A percentile compares a stretch with the other conserved stretches of the same genome.
Conservation (phyloP, 1,139 yeast species). For the Groenewaldozyma auringiensis region DNA sequence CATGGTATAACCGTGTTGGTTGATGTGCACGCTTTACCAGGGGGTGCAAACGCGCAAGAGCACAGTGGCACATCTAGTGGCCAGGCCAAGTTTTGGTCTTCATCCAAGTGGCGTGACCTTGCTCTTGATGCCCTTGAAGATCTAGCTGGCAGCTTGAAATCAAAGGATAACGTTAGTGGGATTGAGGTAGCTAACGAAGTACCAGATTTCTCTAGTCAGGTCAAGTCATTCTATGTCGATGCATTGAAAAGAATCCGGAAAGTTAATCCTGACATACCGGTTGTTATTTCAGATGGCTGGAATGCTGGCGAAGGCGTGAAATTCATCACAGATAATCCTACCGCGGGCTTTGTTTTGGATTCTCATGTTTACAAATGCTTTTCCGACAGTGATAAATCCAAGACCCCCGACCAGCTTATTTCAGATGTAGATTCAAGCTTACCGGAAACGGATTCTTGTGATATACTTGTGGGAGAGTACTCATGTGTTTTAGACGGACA, state of each 20-base stretch:
- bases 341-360: constrained; percentile 65
- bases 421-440: constrained; percentile 48
- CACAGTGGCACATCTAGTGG: constrained; percentile 70
- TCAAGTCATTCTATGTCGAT: constrained; percentile 56
- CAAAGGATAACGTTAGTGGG: constrained; percentile 65
- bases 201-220: constrained; percentile 48
- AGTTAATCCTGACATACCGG: constrained; percentile 52
- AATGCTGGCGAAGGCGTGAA: constrained; percentile 73
- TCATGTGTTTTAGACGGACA: constrained; percentile 76
- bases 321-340: constrained; percentile 45
- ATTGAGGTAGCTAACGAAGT: constrained; percentile 84
- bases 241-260: constrained; percentile 57
- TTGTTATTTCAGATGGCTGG: constrained; percentile 92
- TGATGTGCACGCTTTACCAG: constrained; percentile 86
- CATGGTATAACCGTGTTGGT: constrained; percentile 64
- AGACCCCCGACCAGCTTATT: constrained; percentile 58
- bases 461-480: constrained; percentile 79
- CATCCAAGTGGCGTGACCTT: constrained; percentile 37
- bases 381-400: constrained; percentile 61
- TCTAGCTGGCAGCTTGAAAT: constrained; percentile 52
- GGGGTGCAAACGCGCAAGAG: constrained; percentile 79
- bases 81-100: constrained; percentile 57
- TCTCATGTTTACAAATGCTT: constrained; percentile 84
- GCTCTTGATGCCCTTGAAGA: constrained; percentile 50
- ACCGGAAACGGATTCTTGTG: constrained; percentile 39